These are phyloP conservation scores for Fusarium sp. DNA, from an alignment of 2,329 filamentous ascomycete genomes.

Conservation along the genomic window DNA sequence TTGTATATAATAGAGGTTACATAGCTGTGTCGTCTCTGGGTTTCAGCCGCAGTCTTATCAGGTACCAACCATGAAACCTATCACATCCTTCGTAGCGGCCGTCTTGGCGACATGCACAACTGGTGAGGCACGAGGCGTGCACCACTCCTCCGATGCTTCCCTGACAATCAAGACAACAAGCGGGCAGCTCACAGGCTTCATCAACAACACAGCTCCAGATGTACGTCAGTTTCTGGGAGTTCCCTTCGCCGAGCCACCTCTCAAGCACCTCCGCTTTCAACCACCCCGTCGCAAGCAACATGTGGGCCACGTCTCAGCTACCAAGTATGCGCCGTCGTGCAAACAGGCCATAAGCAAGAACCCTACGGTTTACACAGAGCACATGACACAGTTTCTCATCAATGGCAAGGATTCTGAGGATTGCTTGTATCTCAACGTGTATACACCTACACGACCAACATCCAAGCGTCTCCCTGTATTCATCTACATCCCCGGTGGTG, in stretches of 20 bases:
- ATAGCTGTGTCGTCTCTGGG: too few species aligned
- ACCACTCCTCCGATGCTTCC: not conserved
- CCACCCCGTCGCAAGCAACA: slow-evolving; percentile 13
- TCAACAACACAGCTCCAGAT: slow-evolving; percentile 9
- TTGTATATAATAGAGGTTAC: not conserved
- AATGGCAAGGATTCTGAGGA: slow-evolving; percentile 17
- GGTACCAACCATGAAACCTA: slow-evolving; percentile 6
- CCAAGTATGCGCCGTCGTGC: slow-evolving; percentile 22
- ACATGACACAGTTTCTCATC: slow-evolving; percentile 20
- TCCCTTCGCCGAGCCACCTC: slow-evolving; percentile 13
- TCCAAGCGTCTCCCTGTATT: slow-evolving; percentile 5
- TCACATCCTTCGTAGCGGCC: not conserved
- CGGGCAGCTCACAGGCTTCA: slow-evolving; percentile 7
- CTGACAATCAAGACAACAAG: slow-evolving; percentile 7
- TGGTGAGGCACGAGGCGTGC: not conserved
- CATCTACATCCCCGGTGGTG: slow-evolving; percentile 21
- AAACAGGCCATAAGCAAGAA: slow-evolving; percentile 15
- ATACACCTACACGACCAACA: slow-evolving; percentile 3
- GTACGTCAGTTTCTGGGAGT: slow-evolving; percentile 23
- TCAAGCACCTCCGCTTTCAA: slow-evolving; percentile 18
- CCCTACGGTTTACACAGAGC: slow-evolving; percentile 10
- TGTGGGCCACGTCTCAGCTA: not conserved
- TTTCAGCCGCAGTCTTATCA: not conserved
- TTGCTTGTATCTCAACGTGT: slow-evolving; percentile 23
- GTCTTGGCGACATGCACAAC: not conserved